Base-by-base conservation (phyloP, 495 filamentous ascomycete genomes). In the Penicillium tannophilum region DNA sequence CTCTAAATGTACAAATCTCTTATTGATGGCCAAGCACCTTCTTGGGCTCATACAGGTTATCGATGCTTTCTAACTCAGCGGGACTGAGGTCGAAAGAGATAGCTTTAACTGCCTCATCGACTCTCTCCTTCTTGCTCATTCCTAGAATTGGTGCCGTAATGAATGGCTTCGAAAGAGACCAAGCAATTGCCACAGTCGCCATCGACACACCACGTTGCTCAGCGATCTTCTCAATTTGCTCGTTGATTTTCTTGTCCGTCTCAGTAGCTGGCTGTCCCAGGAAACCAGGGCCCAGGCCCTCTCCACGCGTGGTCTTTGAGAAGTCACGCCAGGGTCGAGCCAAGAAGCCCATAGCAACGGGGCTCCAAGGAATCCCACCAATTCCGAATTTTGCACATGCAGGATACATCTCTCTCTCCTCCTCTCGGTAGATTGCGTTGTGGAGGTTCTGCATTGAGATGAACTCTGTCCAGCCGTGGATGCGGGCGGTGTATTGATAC, bases 381-480 rank as follows among this genome's bases (percentile, higher is more conserved):
- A 90, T 86, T 9, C 87, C 86, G 0, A 86, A 89, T 52, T 83
- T 80, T 20, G 80, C 73, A 71, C 88, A 90, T 63, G 85, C 85
- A 2, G 79, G 78, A 64, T 80, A 86, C 88, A 92, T 91, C 73
- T 91, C 89, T 19, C 86, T 71, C 74, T 92, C 89, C 62, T 92
- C 88, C 72, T 92, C 88, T 8, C 88, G 76, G 68, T 91, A 91
- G 6, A 85, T 73, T 19, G 90, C 74, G 72, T 90, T 91, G 63
- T 90, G 86, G 44, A 81, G 77, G 66, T 90, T 90, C 74, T 92
- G 89, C 88, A 91, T 91, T 20, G 78, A 82, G 58, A 91, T 72
- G 64, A 91, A 91, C 69, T 86, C 86, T 6, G 88, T 90, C 87
- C 86, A 91, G 23, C 85, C 82, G 60, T 90, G 62, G 55, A 77